phyloP scores from a whole-genome alignment of 2,329 filamentous ascomycete genomes.

The Neonectria faginata region DNA sequence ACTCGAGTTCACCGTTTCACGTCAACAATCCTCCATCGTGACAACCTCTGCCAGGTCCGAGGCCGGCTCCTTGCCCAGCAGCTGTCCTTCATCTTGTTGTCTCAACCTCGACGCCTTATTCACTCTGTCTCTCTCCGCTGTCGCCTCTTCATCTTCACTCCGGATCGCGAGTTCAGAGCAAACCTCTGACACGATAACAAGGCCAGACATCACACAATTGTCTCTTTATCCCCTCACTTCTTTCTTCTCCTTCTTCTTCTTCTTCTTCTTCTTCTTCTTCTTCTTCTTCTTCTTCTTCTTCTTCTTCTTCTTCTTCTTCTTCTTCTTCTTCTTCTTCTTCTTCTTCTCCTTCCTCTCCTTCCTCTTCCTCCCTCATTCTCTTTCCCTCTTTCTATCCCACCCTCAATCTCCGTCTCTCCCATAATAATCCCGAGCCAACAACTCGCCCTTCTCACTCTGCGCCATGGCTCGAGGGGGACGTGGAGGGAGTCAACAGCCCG shows the following conservation, averaged over 20 bases:
- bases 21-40: neutral
- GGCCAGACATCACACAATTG: neutral
- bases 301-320: neutral
- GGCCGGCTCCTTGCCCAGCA: constrained; percentile 11
- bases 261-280: neutral
- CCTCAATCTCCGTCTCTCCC: neutral
- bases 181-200: constrained; percentile 7
- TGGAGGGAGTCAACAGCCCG: constrained; percentile 48
- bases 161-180: neutral
- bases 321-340: neutral
- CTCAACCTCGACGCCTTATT: constrained; percentile 21
- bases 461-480: constrained; percentile 57
- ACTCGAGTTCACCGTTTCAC: neutral
- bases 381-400: neutral
- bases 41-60: neutral
- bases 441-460: constrained; percentile 5
- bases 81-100: constrained; percentile 25
- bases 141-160: constrained; percentile 9
- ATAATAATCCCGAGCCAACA: neutral
- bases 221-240: neutral
- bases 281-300: neutral
- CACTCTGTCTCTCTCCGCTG: constrained; percentile 25
- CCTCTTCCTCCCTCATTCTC: constrained; percentile 3
- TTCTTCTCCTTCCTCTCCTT: neutral
- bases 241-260: neutral